A percentile compares a stretch with the other conserved stretches of the same genome.
phyloP scores from a whole-genome alignment of 225 moss, liverwort and hornwort species.

The Asterella californica region DNA sequence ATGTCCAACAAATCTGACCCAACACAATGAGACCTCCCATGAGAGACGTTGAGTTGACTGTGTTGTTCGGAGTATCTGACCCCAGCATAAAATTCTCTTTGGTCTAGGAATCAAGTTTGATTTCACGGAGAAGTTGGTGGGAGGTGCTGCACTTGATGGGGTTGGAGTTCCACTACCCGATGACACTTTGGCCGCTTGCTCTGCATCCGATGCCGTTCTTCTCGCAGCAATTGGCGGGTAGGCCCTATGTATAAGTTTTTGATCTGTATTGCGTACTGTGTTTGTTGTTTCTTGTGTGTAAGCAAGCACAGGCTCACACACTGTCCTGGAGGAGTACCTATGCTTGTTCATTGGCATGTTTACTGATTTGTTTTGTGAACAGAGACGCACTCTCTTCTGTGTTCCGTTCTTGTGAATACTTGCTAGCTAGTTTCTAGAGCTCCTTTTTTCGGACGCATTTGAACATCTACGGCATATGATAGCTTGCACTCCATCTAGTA shows the following conservation, averaged over 20 bases:
- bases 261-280: background rate
- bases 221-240: conserved; percentile 98
- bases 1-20: too few relatives aligned
- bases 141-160: conserved; percentile 90
- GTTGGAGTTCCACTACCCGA: conserved; percentile 76
- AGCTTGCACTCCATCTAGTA: too few relatives aligned
- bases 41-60: background rate
- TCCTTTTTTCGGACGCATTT: too few relatives aligned
- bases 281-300: background rate
- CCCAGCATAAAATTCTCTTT: background rate
- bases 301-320: background rate
- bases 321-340: too few relatives aligned
- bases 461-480: too few relatives aligned
- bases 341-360: too few relatives aligned
- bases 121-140: conserved; percentile 80
- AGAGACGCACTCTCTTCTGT: too few relatives aligned
- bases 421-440: too few relatives aligned
- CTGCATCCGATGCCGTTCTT: conserved; percentile 78
- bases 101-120: conserved; percentile 66
- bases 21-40: too few relatives aligned
- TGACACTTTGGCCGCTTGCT: conserved; percentile 72
- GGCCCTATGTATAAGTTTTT: background rate
- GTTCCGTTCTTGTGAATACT: too few relatives aligned
- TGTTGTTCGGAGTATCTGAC: background rate
- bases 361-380: too few relatives aligned